Percentiles rank a stretch among this genome's conserved stretches.
Conservation (phyloP, 108 stramenopile species). For the Aurantiochytrium sp. region DNA sequence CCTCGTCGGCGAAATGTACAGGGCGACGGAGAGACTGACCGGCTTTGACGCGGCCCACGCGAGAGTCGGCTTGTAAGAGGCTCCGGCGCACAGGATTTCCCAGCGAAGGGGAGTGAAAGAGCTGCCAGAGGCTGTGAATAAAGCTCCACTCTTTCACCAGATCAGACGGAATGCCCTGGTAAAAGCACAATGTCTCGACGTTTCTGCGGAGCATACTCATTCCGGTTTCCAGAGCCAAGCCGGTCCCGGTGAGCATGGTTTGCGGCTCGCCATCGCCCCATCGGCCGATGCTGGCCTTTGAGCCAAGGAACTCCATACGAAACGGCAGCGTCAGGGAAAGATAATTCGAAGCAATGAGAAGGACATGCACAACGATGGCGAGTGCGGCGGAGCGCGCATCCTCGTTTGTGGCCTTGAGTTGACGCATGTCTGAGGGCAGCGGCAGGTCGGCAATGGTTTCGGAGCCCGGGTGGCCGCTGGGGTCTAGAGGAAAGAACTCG, state of each 20-base stretch:
- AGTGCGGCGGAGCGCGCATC: background rate
- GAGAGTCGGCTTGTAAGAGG: background rate
- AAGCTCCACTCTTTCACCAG: background rate
- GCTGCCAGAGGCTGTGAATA: background rate
- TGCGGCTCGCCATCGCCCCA: background rate
- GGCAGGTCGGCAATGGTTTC: background rate
- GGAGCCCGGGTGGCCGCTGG: too few relatives aligned
- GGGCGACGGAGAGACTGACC: background rate
- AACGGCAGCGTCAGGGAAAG: background rate
- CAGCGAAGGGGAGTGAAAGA: background rate
- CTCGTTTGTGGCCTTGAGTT: background rate
- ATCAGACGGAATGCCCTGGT: background rate
- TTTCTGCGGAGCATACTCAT: background rate
- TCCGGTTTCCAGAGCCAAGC: background rate
- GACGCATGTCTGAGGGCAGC: background rate
- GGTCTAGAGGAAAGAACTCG: background rate
- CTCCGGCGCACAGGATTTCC: background rate
- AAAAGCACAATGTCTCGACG: constrained; percentile 1
- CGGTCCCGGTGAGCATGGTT: background rate
- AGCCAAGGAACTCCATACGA: background rate
- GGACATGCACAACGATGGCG: background rate
- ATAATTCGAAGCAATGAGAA: background rate
- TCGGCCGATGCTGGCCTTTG: background rate
- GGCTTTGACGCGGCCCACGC: background rate
- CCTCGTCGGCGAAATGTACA: background rate